phyloP scores from a whole-genome alignment of 345 rosid genomes.

The Psidium guajava region DNA sequence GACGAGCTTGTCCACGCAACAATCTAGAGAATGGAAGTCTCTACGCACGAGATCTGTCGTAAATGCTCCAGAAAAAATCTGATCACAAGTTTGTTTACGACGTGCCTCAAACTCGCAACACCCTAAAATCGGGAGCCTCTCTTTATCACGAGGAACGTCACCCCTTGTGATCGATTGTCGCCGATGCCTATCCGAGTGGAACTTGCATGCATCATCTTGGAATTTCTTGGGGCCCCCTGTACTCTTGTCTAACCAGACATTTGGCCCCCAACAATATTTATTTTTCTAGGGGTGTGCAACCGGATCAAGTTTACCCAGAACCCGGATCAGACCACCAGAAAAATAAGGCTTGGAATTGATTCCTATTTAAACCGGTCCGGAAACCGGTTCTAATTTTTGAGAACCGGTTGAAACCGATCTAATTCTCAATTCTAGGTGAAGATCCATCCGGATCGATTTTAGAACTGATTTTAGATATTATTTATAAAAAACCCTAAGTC shows the following conservation, averaged over 20 bases:
- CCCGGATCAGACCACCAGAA: too few species aligned
- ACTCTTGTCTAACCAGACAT: background rate
- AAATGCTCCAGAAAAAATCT: background rate
- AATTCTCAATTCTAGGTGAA: too few species aligned
- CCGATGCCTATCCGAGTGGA: background rate
- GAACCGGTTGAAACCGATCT: too few species aligned
- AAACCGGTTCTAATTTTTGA: too few species aligned
- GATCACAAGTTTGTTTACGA: background rate
- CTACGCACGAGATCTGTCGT: background rate
- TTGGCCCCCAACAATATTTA: background rate
- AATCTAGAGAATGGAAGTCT: background rate
- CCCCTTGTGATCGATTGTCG: background rate
- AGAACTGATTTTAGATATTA: too few species aligned
- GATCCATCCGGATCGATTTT: too few species aligned
- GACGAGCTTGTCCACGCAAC: background rate
- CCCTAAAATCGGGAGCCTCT: fast-evolving
- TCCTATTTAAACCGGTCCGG: too few species aligned
- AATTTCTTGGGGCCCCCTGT: background rate
- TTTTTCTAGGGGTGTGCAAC: background rate
- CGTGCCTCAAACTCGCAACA: background rate
- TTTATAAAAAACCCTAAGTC: too few species aligned
- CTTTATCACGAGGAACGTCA: background rate
- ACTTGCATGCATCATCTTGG: background rate
- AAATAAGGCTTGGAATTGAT: too few species aligned
- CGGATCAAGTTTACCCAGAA: too few species aligned